These are phyloP conservation scores for Pseudogymnoascus sp. DNA, from an alignment of 2,329 filamentous ascomycete species.

Conservation along the genomic window DNA sequence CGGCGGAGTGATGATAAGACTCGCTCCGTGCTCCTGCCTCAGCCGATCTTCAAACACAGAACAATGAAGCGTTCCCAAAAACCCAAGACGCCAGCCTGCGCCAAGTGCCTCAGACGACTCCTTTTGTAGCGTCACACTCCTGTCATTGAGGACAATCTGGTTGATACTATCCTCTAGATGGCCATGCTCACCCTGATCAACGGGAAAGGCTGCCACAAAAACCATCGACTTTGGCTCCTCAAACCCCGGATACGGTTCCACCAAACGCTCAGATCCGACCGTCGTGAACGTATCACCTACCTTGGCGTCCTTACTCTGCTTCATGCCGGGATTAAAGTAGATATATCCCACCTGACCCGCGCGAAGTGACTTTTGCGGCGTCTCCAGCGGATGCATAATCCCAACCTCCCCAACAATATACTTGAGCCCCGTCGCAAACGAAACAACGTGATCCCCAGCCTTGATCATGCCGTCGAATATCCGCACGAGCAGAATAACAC, in stretches of 20 bases:
- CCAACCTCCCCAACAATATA: constrained; percentile 95
- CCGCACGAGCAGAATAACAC: constrained; percentile 82
- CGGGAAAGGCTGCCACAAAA: constrained; percentile 93
- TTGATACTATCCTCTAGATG: constrained; percentile 90
- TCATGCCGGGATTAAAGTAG: constrained; percentile 98
- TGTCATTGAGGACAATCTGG: constrained; percentile 88
- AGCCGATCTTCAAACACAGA: constrained; percentile 98
- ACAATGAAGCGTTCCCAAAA: constrained; percentile 93
- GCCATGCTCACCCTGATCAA: constrained; percentile 78
- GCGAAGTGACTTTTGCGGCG: constrained; percentile 68
- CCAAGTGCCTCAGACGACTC: constrained; percentile 91
- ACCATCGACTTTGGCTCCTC: constrained; percentile 99
- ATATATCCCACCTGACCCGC: constrained; percentile 96
- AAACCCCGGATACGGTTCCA: constrained; percentile 81
- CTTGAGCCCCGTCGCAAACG: constrained; percentile 78
- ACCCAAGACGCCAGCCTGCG: constrained; percentile 88
- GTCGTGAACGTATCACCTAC: constrained; percentile 92
- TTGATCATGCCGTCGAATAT: constrained; percentile 82
- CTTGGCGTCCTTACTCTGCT: constrained; percentile 88
- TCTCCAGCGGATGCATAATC: constrained; percentile 88
- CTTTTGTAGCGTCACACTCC: constrained; percentile 88
- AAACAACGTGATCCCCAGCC: constrained; percentile 78
- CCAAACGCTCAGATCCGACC: constrained; percentile 64
- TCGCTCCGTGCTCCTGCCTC: constrained; percentile 86
- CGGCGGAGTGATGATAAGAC: constrained; percentile 93